Conservation (phyloP, 805 yeast species). For the Metschnikowia kofuensis region DNA sequence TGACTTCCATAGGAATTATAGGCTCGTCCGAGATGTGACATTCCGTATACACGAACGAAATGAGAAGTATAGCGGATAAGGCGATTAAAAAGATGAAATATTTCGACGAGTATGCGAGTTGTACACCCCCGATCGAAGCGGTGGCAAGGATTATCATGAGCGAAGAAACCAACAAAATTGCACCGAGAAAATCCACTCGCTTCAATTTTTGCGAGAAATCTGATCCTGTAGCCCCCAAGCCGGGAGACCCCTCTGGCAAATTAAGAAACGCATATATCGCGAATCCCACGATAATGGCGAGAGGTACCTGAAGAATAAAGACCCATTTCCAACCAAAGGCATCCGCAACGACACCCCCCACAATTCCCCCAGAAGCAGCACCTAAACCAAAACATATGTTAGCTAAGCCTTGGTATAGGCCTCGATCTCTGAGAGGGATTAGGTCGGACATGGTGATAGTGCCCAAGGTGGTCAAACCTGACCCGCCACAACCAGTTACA, state of each 20-base stretch:
- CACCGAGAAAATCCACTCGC: slow-evolving; percentile 37
- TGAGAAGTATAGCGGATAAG: slow-evolving; percentile 33
- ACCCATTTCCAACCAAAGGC: slow-evolving; percentile 50
- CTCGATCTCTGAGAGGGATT: slow-evolving; percentile 73
- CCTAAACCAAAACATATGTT: slow-evolving; percentile 78
- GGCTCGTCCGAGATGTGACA: slow-evolving; percentile 55
- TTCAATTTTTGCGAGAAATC: slow-evolving; percentile 47
- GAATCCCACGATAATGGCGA: slow-evolving; percentile 41
- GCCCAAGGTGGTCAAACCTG: slow-evolving; percentile 74
- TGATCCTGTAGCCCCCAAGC: slow-evolving; percentile 49
- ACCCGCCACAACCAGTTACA: slow-evolving; percentile 88
- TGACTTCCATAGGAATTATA: slow-evolving; percentile 59
- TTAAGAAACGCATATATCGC: slow-evolving; percentile 38
- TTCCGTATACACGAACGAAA: slow-evolving; percentile 52
- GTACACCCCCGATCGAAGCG: slow-evolving; percentile 64
- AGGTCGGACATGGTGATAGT: slow-evolving; percentile 77
- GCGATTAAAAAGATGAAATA: slow-evolving; percentile 34
- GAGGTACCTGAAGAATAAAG: slow-evolving; percentile 39
- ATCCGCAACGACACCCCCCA: slow-evolving; percentile 56
- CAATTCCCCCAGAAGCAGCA: slow-evolving; percentile 42
- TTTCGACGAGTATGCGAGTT: slow-evolving; percentile 45
- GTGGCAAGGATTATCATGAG: slow-evolving; percentile 60
- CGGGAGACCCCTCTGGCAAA: slow-evolving; percentile 55
- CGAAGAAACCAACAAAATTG: slow-evolving; percentile 49
- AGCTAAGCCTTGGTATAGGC: slow-evolving; percentile 78